Percentiles rank a stretch among this genome's conserved stretches.
These are phyloP conservation scores for Colletotrichum tropicale DNA, from an alignment of 2,329 filamentous ascomycete species.

Conservation along the genomic window DNA sequence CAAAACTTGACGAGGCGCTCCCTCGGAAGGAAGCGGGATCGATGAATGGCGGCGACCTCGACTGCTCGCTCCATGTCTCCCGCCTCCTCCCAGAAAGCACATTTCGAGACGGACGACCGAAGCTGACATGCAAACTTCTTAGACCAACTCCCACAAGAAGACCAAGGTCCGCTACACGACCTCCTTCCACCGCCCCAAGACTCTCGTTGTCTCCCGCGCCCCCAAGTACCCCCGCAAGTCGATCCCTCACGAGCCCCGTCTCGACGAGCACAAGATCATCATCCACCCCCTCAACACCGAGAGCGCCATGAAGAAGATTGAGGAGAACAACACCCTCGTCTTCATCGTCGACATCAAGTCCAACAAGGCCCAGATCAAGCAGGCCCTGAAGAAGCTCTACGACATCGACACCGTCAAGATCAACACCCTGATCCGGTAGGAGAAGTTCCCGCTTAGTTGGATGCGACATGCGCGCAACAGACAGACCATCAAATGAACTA, in stretches of 20 bases:
- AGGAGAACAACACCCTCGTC: conserved; percentile 99
- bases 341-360: conserved; percentile 97
- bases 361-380: conserved; percentile 99
- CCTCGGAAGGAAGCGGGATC: not conserved
- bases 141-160: conserved; percentile 76
- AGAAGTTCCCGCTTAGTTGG: conserved; percentile 17
- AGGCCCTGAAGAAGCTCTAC: conserved; percentile 98
- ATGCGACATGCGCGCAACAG: not conserved
- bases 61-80: not conserved
- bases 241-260: conserved; percentile 84
- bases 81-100: not conserved
- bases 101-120: not conserved
- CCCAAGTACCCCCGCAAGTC: conserved; percentile 98
- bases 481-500: conserved; percentile 12
- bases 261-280: conserved; percentile 98
- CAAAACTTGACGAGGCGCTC: conserved; percentile 4
- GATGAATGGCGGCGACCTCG: not conserved
- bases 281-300: conserved; percentile 99
- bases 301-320: conserved; percentile 99
- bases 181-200: conserved; percentile 98
- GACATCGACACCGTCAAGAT: conserved; percentile 98
- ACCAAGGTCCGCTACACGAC: conserved; percentile 91
- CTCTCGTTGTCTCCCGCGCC: conserved; percentile 84
- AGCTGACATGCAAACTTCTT: conserved; percentile 4
- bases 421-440: conserved; percentile 97